Evolutionary conservation across 306 rosid species (phyloP).

Genomic region (Gynostemma pentaphyllum): DNA sequence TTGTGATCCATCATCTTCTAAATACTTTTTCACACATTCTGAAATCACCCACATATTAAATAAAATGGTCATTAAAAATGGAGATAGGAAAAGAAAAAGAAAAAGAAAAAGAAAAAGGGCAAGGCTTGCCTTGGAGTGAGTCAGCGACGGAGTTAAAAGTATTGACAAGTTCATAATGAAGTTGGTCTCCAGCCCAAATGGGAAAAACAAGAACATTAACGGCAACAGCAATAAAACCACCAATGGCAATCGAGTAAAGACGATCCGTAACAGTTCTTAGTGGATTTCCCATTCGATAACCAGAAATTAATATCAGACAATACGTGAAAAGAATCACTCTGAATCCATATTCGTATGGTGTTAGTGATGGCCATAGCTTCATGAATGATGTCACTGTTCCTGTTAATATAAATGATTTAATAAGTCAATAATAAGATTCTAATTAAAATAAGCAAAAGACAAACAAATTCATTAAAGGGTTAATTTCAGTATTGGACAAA

Average conservation of each 20-base stretch:
- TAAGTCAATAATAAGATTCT: too few relatives aligned
- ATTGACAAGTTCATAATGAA: constrained; percentile 38
- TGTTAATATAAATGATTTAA: constrained; percentile 12
- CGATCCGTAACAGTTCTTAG: constrained; percentile 40
- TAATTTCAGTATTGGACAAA: too few relatives aligned
- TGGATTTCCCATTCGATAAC: constrained; percentile 59
- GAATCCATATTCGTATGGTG: constrained; percentile 57
- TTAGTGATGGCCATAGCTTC: constrained; percentile 46
- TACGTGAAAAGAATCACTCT: constrained; percentile 46
- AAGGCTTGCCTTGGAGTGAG: constrained; percentile 54
- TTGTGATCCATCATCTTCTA: constrained; percentile 39
- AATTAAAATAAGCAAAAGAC: too few relatives aligned
- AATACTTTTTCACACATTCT: constrained; percentile 58
- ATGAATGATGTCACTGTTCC: constrained; percentile 49
- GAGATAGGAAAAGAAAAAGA: background rate
- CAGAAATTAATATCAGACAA: constrained; percentile 56
- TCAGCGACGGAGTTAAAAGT: constrained; percentile 48
- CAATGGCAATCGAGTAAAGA: constrained; percentile 54
- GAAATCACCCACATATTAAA: too few relatives aligned
- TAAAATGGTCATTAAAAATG: background rate
- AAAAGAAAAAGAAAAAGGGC: background rate
- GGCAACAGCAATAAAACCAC: constrained; percentile 49
- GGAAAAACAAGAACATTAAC: constrained; percentile 53
- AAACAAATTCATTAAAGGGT: too few relatives aligned
- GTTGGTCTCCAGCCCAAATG: constrained; percentile 69